A percentile compares a stretch with the other conserved stretches of the same genome.
Conservation (phyloP, 2,329 filamentous ascomycete genomes). For the Pseudogymnoascus sp. region DNA sequence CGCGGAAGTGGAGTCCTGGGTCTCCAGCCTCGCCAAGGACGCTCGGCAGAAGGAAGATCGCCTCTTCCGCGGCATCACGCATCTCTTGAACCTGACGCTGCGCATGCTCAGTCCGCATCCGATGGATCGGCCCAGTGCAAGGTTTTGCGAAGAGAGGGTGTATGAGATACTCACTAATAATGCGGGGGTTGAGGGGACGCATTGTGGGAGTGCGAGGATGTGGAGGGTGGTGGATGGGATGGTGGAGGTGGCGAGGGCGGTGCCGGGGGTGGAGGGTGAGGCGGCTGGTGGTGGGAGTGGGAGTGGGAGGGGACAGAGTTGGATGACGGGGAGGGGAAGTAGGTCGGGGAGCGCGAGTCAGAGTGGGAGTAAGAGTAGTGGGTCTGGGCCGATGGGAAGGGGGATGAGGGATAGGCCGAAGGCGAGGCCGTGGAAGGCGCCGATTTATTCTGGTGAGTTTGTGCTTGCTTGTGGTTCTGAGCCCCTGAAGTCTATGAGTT, state of each 20-base stretch:
- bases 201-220: conserved; percentile 41
- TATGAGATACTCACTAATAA: conserved; percentile 44
- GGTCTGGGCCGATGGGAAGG: conserved; percentile 16
- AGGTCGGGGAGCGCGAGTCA: conserved; percentile 22
- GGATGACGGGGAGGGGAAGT: conserved; percentile 13
- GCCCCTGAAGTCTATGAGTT: background rate
- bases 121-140: conserved; percentile 43
- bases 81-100: conserved; percentile 43
- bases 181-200: conserved; percentile 41
- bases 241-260: conserved; percentile 13
- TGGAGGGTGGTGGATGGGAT: conserved; percentile 25
- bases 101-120: conserved; percentile 47
- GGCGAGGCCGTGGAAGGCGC: conserved; percentile 34
- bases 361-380: conserved; percentile 17
- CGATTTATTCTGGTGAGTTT: conserved; percentile 31
- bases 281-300: too few species aligned
- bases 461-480: background rate
- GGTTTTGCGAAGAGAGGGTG: conserved; percentile 43
- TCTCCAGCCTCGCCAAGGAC: conserved; percentile 51
- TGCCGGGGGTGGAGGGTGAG: background rate
- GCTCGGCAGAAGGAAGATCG: conserved; percentile 38
- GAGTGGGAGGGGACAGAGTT: background rate
- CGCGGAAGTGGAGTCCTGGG: conserved; percentile 61
- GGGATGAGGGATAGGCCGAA: conserved; percentile 24
- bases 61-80: conserved; percentile 42